These are phyloP conservation scores for Ogataea wickerhamii DNA, from an alignment of 805 yeast genomes.

Conservation along the genomic window DNA sequence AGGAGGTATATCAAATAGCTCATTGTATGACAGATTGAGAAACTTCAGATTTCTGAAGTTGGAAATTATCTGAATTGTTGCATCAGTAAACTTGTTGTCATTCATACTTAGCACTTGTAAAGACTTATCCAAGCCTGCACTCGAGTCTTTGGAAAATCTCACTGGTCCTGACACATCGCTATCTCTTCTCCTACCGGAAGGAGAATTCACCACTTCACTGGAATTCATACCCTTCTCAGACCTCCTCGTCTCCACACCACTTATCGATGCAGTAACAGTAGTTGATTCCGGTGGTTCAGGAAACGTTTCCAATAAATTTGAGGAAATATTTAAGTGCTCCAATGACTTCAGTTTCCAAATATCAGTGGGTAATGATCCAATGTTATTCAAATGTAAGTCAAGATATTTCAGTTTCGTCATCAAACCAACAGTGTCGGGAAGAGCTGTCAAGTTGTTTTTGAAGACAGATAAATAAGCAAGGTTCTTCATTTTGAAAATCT, in stretches of 20 bases:
- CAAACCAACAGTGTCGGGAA: conserved; percentile 65
- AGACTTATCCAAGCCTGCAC: conserved; percentile 22
- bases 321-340: conserved; percentile 62
- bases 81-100: conserved; percentile 81
- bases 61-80: conserved; percentile 65
- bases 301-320: conserved; percentile 61
- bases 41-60: conserved; percentile 53
- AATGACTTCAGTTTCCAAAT: conserved; percentile 62
- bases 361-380: conserved; percentile 63
- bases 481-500: conserved; percentile 54
- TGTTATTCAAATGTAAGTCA: conserved; percentile 82
- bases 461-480: conserved; percentile 66
- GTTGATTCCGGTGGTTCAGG: conserved; percentile 48
- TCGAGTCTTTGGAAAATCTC: conserved; percentile 3
- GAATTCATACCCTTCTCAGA: not conserved
- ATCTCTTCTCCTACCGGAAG: conserved; percentile 7
- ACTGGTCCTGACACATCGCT: conserved; percentile 12
- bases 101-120: conserved; percentile 61
- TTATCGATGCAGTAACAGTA: conserved; percentile 2
- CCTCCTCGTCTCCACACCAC: conserved; percentile 3
- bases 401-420: conserved; percentile 58
- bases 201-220: not conserved
- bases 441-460: conserved; percentile 65
- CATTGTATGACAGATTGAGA: conserved; percentile 81
- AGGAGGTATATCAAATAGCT: conserved; percentile 72